These are phyloP conservation scores for Fistulinella cinereoalba DNA, from an alignment of 1,284 basidiomycete genomes.

Conservation along the genomic window DNA sequence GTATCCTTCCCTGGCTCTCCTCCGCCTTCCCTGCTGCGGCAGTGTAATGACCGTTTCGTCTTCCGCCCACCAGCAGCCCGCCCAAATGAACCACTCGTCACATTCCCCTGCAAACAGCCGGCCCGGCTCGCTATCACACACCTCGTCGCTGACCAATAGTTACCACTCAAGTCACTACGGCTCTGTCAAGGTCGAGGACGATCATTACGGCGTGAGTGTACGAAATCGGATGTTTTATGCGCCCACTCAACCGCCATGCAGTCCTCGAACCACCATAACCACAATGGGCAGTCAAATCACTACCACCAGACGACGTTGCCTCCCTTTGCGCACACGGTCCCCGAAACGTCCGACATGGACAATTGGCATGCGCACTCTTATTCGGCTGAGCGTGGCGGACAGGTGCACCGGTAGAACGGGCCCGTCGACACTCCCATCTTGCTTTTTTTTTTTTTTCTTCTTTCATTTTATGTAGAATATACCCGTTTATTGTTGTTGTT, in stretches of 20 bases:
- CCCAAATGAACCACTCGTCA: slow-evolving; percentile 52
- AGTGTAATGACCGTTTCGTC: slow-evolving; percentile 46
- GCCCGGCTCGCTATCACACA: slow-evolving; percentile 36
- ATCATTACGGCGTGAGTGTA: slow-evolving; percentile 52
- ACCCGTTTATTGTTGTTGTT: slow-evolving; percentile 35
- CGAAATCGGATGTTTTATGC: slow-evolving; percentile 3
- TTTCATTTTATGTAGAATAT: slow-evolving; percentile 29
- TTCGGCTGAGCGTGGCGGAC: slow-evolving; percentile 54
- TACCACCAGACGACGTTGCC: slow-evolving; percentile 40
- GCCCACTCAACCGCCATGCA: slow-evolving; percentile 2
- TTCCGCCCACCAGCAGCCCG: slow-evolving; percentile 51
- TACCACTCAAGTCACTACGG: slow-evolving; percentile 42
- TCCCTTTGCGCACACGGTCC: slow-evolving; percentile 43
- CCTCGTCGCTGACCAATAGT: slow-evolving; percentile 25
- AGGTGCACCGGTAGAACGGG: slow-evolving; percentile 46
- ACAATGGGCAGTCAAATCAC: slow-evolving; percentile 34
- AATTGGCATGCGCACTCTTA: slow-evolving; percentile 55
- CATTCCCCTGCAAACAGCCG: slow-evolving; percentile 48
- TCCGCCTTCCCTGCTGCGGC: slow-evolving; percentile 30
- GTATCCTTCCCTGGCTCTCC: slow-evolving; percentile 47
- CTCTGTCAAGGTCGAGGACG: slow-evolving; percentile 64
- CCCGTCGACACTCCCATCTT: not conserved
- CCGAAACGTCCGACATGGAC: slow-evolving; percentile 43
- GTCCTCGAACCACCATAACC: slow-evolving; percentile 39
- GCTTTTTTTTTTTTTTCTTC: not conserved